phyloP scores from a whole-genome alignment of 78 protist genomes.

The Reticulomyxa filosa region DNA sequence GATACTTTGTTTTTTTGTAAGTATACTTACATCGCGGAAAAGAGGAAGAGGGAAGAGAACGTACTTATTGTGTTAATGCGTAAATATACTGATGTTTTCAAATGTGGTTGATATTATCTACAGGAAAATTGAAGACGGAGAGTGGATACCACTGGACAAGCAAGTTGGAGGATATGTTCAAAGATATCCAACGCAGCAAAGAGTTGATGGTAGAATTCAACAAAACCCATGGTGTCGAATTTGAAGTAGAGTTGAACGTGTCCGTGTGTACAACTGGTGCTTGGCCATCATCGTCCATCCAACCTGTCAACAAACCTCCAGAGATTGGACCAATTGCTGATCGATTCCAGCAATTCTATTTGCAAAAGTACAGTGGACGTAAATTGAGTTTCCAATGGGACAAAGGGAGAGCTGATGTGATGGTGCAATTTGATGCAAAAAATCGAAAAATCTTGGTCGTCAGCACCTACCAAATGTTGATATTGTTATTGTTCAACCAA shows the following conservation, averaged over 20 bases:
- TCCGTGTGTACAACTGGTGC: background rate
- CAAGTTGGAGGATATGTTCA: slow-evolving; percentile 1
- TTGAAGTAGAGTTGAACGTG: background rate
- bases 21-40: too few relatives aligned
- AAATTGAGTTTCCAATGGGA: background rate
- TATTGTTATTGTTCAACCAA: background rate
- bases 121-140: background rate
- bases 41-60: too few relatives aligned
- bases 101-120: background rate
- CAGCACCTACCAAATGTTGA: background rate
- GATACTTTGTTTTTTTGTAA: too few relatives aligned
- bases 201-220: background rate
- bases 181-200: background rate
- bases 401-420: background rate
- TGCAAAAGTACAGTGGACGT: background rate
- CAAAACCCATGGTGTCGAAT: background rate
- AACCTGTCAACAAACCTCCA: background rate
- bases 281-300: background rate
- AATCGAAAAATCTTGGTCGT: background rate
- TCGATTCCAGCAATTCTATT: background rate
- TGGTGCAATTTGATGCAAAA: background rate
- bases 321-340: background rate
- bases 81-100: background rate
- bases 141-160: background rate
- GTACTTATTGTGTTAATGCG: too few relatives aligned